A percentile compares a stretch with the other conserved stretches of the same genome.
phyloP scores from a whole-genome alignment of 108 stramenopile species.

The Pseudonitzschia multiseries region DNA sequence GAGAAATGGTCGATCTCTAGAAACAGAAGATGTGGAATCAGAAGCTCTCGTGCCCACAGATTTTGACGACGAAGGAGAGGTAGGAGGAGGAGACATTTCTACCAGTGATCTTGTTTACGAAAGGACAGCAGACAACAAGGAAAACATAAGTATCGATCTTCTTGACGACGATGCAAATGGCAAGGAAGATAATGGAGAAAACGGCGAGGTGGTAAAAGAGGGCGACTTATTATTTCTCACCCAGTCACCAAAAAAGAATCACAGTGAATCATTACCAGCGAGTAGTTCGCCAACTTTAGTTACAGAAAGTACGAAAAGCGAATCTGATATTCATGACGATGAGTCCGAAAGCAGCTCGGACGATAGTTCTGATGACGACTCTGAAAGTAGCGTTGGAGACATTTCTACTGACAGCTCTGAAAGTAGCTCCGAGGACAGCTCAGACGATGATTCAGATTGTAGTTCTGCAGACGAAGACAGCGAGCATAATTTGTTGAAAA shows the following conservation, averaged over 20 bases:
- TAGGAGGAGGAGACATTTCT: constrained; percentile 15
- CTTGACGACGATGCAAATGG: background rate
- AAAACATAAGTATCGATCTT: background rate
- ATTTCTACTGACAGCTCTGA: too few species aligned
- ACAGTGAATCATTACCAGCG: background rate
- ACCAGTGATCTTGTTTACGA: background rate
- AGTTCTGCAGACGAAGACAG: background rate
- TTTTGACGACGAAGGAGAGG: background rate
- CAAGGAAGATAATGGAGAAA: background rate
- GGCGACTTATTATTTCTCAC: background rate
- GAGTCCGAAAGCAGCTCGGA: background rate
- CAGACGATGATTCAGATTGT: background rate
- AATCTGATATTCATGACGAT: background rate
- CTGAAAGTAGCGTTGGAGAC: background rate
- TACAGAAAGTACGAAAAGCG: background rate
- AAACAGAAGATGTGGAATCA: constrained; percentile 1
- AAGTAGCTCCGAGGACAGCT: too few species aligned
- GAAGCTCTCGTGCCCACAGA: background rate
- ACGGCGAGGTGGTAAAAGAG: background rate
- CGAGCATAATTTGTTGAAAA: background rate
- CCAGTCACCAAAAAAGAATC: background rate
- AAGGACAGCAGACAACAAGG: background rate
- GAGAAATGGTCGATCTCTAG: background rate
- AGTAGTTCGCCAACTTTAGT: background rate
- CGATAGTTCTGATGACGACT: background rate